Evolutionary conservation across 805 yeast genomes (phyloP).

Genomic region (Barnettozyma sucrosica): DNA sequence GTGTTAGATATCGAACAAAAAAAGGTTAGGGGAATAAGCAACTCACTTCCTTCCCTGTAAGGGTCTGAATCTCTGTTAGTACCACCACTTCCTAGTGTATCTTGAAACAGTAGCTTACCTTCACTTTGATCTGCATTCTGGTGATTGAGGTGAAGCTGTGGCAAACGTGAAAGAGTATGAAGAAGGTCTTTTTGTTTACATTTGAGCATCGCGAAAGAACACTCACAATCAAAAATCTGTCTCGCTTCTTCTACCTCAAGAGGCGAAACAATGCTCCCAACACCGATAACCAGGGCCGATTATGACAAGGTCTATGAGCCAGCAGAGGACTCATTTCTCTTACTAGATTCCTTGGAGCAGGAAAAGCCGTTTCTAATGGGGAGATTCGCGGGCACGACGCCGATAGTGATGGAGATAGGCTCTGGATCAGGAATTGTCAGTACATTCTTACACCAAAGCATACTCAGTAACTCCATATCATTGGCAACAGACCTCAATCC

Average conservation of each 20-base stretch:
- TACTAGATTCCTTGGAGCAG: constrained; percentile 73
- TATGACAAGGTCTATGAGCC: constrained; percentile 87
- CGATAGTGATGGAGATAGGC: constrained; percentile 78
- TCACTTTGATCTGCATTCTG: constrained; percentile 60
- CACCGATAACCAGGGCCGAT: constrained; percentile 63
- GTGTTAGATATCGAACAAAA: constrained; percentile 9
- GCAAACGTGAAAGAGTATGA: background rate
- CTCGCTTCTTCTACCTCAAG: background rate
- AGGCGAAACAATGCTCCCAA: constrained; percentile 58
- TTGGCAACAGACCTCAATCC: constrained; percentile 80
- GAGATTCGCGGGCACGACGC: constrained; percentile 32
- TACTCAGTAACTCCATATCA: constrained; percentile 47
- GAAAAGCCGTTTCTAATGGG: constrained; percentile 36
- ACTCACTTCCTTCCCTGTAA: constrained; percentile 72
- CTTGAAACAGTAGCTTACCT: constrained; percentile 30
- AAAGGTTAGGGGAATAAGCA: background rate
- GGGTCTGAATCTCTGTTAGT: constrained; percentile 36
- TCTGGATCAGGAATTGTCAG: constrained; percentile 89
- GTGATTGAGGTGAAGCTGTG: background rate
- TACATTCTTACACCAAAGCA: constrained; percentile 59
- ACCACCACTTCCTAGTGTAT: background rate
- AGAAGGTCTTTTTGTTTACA: background rate
- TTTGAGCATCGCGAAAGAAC: background rate
- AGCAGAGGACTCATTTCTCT: constrained; percentile 83
- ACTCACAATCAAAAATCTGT: background rate